phyloP scores from a whole-genome alignment of 2,329 filamentous ascomycete genomes.

The Onygenales sp. region DNA sequence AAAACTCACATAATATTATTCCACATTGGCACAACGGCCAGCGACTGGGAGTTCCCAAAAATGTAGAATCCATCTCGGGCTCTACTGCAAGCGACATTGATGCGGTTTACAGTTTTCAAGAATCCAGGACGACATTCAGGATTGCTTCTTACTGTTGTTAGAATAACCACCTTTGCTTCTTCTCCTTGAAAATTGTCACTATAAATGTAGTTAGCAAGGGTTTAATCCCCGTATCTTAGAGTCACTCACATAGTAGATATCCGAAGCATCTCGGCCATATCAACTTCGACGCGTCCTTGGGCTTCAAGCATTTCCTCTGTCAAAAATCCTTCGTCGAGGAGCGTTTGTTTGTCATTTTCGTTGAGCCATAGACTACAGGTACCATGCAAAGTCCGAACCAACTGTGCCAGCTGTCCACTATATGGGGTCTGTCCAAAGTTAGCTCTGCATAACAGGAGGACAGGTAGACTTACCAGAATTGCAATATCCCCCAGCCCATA shows the following conservation, averaged over 20 bases:
- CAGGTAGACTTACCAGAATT: conserved; percentile 12
- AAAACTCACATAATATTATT: conserved; percentile 13
- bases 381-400: conserved; percentile 12
- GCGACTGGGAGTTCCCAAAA: conserved; percentile 19
- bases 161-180: conserved; percentile 24
- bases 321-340: conserved; percentile 14
- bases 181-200: conserved; percentile 27
- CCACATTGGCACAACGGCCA: conserved; percentile 20
- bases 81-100: conserved; percentile 24
- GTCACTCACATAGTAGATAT: conserved; percentile 2
- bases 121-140: conserved; percentile 18
- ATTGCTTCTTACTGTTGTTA: conserved; percentile 24
- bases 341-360: conserved; percentile 16
- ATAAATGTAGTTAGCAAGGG: background rate
- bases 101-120: conserved; percentile 22
- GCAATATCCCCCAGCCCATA: conserved; percentile 21
- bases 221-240: background rate
- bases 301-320: background rate
- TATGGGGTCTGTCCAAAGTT: conserved; percentile 17
- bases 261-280: background rate
- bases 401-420: conserved; percentile 18
- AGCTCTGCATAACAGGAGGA: background rate
- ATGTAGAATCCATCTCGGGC: conserved; percentile 24
- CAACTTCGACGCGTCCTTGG: background rate
- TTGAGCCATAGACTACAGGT: conserved; percentile 20